A percentile compares a stretch with the other conserved stretches of the same genome.
These are phyloP conservation scores for Tylopilus balloui DNA, from an alignment of 768 basidiomycete genomes.

Conservation along the genomic window DNA sequence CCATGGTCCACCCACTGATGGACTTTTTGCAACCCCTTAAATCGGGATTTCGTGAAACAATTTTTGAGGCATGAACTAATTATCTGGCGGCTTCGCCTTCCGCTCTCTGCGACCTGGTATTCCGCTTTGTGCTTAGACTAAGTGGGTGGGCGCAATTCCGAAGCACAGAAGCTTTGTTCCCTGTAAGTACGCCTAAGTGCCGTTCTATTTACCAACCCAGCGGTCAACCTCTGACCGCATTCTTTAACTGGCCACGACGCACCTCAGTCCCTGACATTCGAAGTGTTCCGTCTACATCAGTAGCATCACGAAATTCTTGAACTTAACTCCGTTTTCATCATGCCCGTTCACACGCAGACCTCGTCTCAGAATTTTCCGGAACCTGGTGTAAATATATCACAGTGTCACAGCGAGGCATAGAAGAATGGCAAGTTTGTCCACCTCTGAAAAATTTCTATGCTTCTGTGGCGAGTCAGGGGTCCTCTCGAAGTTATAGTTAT, in stretches of 20 bases:
- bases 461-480: constrained; percentile 27
- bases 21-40: constrained; percentile 5
- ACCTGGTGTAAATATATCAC: constrained; percentile 14
- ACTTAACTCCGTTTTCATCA: constrained; percentile 12
- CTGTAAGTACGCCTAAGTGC: neutral
- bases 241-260: neutral
- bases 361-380: constrained; percentile 10
- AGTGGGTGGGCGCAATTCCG: constrained; percentile 1
- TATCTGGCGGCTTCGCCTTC: constrained; percentile 9
- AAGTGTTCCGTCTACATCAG: constrained; percentile 4
- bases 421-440: constrained; percentile 18
- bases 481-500: constrained; percentile 19
- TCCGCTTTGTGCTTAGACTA: constrained; percentile 1
- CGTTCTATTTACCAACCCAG: neutral
- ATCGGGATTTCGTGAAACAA: constrained; percentile 7
- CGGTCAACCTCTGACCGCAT: neutral
- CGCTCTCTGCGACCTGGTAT: neutral
- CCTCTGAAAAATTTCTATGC: constrained; percentile 20
- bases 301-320: constrained; percentile 13
- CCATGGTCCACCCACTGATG: constrained; percentile 2
- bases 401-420: constrained; percentile 15
- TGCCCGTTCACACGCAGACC: constrained; percentile 16
- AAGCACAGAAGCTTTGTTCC: constrained; percentile 1
- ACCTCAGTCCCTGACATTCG: neutral
- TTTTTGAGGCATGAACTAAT: constrained; percentile 12